Percentiles rank a stretch among this genome's conserved stretches.
Conservation (phyloP, 2,329 filamentous ascomycete genomes). For the Calonectria hawksworthii region DNA sequence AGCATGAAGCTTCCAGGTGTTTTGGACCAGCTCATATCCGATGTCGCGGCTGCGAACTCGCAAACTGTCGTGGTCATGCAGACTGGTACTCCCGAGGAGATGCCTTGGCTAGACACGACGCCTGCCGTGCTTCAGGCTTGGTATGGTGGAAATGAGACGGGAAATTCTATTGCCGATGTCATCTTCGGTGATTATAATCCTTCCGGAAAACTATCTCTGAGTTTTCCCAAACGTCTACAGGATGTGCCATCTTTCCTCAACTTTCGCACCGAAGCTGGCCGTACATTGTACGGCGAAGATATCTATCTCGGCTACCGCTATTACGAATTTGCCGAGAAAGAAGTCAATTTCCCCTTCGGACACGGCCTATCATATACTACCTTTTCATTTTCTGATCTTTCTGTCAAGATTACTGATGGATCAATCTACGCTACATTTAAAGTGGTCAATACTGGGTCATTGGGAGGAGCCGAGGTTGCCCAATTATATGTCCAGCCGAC, state of each 20-base stretch:
- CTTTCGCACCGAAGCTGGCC: slow-evolving; percentile 10
- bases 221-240: background rate
- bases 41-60: background rate
- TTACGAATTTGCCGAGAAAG: background rate
- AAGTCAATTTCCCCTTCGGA: background rate
- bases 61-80: background rate
- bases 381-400: background rate
- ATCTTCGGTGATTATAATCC: background rate
- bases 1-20: background rate
- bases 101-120: background rate
- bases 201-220: background rate
- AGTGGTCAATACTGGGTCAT: background rate
- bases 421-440: background rate
- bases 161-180: background rate
- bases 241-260: slow-evolving; percentile 6
- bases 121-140: background rate
- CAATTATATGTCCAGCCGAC: background rate
- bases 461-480: background rate
- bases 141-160: background rate
- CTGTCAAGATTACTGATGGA: background rate
- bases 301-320: slow-evolving; percentile 9
- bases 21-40: background rate
- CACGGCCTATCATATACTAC: background rate
- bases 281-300: background rate
- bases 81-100: background rate